These are phyloP conservation scores for Coccinonectria pachysandricola DNA, from an alignment of 2,329 filamentous ascomycete species.

Conservation along the genomic window DNA sequence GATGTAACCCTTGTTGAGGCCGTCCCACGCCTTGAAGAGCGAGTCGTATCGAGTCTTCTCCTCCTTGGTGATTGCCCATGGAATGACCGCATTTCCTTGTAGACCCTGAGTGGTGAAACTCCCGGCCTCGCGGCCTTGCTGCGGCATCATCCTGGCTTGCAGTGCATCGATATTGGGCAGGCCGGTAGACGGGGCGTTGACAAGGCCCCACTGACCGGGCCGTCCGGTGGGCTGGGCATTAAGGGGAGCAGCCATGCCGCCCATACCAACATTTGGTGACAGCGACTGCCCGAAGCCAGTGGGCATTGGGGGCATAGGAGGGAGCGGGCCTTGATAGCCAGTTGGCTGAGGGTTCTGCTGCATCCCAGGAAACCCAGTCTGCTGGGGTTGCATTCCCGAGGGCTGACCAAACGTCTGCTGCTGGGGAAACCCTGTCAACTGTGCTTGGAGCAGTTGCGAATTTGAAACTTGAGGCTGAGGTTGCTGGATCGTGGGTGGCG, in stretches of 20 bases:
- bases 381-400: constrained; percentile 54
- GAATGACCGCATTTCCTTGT: constrained; percentile 87
- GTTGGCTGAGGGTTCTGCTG: constrained; percentile 59
- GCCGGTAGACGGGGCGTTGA: constrained; percentile 82
- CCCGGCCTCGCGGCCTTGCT: constrained; percentile 77
- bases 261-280: constrained; percentile 39
- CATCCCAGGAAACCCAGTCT: constrained; percentile 58
- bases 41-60: constrained; percentile 96
- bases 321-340: constrained; percentile 76
- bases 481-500: constrained; percentile 50
- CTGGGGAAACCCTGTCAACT: constrained; percentile 59
- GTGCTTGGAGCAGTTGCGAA: constrained; percentile 50
- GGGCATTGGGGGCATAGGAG: constrained; percentile 75
- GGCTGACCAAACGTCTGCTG: constrained; percentile 48
- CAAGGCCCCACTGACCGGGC: constrained; percentile 96
- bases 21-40: constrained; percentile 94
- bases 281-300: constrained; percentile 46
- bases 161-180: constrained; percentile 89
- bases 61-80: constrained; percentile 97
- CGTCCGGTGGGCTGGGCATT: constrained; percentile 90
- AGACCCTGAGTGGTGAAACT: constrained; percentile 77
- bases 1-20: constrained; percentile 84
- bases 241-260: constrained; percentile 58
- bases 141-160: constrained; percentile 94
- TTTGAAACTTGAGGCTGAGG: constrained; percentile 68